Percentiles rank a stretch among this genome's conserved stretches.
These are phyloP conservation scores for Cephaloascus albidus DNA, from an alignment of 805 yeast species.

Conservation along the genomic window DNA sequence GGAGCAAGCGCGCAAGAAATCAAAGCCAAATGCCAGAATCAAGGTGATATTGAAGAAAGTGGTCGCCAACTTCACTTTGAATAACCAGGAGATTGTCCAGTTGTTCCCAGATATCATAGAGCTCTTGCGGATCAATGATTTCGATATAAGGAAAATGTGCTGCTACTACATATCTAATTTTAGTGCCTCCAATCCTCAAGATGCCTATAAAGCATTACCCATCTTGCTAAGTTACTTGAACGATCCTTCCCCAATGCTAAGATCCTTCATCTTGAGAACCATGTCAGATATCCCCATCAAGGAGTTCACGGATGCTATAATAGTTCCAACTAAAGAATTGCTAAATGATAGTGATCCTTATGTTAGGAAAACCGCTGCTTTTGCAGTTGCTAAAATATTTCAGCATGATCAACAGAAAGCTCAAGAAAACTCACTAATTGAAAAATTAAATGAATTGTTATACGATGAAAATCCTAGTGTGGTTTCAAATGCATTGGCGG, in stretches of 20 bases:
- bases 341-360: slow-evolving; percentile 42
- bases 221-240: slow-evolving; percentile 43
- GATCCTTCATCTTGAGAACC: slow-evolving; percentile 58
- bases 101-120: slow-evolving; percentile 55
- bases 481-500: slow-evolving; percentile 63
- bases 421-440: slow-evolving; percentile 31
- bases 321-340: slow-evolving; percentile 23
- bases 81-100: slow-evolving; percentile 64
- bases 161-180: slow-evolving; percentile 57
- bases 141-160: slow-evolving; percentile 65
- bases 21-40: slow-evolving; percentile 26
- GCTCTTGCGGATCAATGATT: slow-evolving; percentile 46
- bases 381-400: slow-evolving; percentile 58
- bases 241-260: slow-evolving; percentile 35
- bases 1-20: slow-evolving; percentile 31
- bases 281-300: slow-evolving; percentile 48
- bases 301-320: slow-evolving; percentile 39
- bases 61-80: slow-evolving; percentile 76
- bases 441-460: slow-evolving; percentile 39
- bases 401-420: slow-evolving; percentile 42
- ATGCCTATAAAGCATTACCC: slow-evolving; percentile 47
- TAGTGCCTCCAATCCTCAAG: slow-evolving; percentile 47
- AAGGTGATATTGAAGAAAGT: slow-evolving; percentile 50
- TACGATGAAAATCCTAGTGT: slow-evolving; percentile 52
- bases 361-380: slow-evolving; percentile 64